These are phyloP conservation scores for Citeromyces siamensis DNA, from an alignment of 1,139 yeast species.

Conservation along the genomic window DNA sequence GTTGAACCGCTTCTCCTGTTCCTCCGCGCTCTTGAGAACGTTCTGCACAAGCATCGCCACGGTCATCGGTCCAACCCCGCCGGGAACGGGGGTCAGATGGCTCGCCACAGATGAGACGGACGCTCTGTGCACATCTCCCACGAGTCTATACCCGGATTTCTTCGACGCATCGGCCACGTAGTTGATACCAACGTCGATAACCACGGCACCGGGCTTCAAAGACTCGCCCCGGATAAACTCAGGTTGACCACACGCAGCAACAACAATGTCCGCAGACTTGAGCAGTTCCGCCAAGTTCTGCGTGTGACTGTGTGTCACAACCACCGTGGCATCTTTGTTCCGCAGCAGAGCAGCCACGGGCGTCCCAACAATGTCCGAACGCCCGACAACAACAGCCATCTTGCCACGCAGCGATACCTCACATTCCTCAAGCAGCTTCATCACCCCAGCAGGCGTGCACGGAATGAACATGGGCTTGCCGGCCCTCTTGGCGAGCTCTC, in stretches of 20 bases:
- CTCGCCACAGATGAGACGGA: conserved; percentile 41
- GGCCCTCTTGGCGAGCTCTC: conserved; percentile 62
- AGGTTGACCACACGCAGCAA: conserved; percentile 70
- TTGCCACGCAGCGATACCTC: conserved; percentile 49
- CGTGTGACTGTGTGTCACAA: conserved; percentile 68
- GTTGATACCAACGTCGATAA: conserved; percentile 74
- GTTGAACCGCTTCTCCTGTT: neutral
- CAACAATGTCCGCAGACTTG: conserved; percentile 55
- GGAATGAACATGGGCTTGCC: conserved; percentile 65
- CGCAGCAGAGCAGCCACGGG: conserved; percentile 66
- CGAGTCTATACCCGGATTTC: conserved; percentile 54
- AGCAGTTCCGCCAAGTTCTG: conserved; percentile 21
- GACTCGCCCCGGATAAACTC: conserved; percentile 61
- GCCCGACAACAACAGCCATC: conserved; percentile 66
- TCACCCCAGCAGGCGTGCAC: conserved; percentile 72
- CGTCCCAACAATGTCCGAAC: conserved; percentile 77
- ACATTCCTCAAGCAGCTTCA: conserved; percentile 54
- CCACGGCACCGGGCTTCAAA: conserved; percentile 57
- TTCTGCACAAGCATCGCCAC: conserved; percentile 72
- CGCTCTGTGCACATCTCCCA: conserved; percentile 67
- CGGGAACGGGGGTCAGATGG: conserved; percentile 72
- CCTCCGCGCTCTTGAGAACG: conserved; percentile 38
- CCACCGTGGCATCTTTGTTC: conserved; percentile 66
- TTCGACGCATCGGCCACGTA: conserved; percentile 51
- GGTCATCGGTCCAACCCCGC: conserved; percentile 89